Evolutionary conservation across 345 rosid genomes (phyloP).

Genomic region (Melastoma malabathricum): DNA sequence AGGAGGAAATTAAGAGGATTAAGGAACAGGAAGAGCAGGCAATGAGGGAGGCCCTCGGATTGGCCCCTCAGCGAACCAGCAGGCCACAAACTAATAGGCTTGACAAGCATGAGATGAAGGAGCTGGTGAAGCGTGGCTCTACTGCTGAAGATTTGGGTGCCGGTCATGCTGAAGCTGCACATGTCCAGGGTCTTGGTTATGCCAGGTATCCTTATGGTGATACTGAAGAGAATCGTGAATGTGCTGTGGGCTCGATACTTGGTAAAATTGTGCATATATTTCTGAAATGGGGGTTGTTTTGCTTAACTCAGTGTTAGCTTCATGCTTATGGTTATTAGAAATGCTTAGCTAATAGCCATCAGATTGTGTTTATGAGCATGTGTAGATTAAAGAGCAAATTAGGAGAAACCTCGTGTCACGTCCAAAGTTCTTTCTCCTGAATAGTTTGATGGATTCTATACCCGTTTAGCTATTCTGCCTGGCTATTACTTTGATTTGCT

Average conservation of each 20-base stretch:
- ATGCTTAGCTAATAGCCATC: too few relatives aligned
- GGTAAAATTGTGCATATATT: background rate
- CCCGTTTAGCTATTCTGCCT: too few relatives aligned
- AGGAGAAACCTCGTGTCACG: too few relatives aligned
- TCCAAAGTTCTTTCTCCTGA: too few relatives aligned
- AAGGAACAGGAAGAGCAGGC: slow-evolving; percentile 96
- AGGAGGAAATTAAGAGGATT: slow-evolving; percentile 78
- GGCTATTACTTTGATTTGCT: too few relatives aligned
- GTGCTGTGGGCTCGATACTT: background rate
- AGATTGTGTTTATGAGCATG: too few relatives aligned
- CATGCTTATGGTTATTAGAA: too few relatives aligned
- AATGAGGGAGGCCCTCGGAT: slow-evolving; percentile 97
- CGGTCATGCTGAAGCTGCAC: slow-evolving; percentile 85
- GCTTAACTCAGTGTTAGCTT: too few relatives aligned
- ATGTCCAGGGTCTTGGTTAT: slow-evolving; percentile 81
- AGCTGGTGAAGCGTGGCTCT: slow-evolving; percentile 82
- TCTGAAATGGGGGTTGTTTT: too few relatives aligned
- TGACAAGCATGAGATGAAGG: slow-evolving; percentile 85
- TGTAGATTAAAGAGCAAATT: too few relatives aligned
- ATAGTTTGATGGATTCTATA: too few relatives aligned
- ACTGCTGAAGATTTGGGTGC: slow-evolving; percentile 95
- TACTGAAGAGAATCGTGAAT: background rate
- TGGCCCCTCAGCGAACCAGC: slow-evolving; percentile 71
- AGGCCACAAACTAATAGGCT: slow-evolving; percentile 75
- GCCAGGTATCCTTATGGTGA: slow-evolving; percentile 35